Base-by-base conservation (phyloP, 2,329 filamentous ascomycete species). In the Fusarium equiseti region DNA sequence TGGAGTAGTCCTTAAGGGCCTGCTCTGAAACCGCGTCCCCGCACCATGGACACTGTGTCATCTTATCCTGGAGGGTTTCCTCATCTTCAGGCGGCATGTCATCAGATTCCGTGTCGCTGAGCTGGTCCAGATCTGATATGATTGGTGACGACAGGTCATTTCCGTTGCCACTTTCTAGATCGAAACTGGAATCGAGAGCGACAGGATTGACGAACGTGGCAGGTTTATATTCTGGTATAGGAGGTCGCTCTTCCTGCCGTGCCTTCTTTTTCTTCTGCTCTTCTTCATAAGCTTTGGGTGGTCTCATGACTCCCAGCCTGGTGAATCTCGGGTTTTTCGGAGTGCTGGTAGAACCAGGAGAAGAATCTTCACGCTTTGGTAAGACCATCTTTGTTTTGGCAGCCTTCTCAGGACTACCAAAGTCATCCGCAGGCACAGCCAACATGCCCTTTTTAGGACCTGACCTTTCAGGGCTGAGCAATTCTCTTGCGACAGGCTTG, bases 31-130 rank as follows among this genome's bases (percentile, higher is more conserved):
- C 89, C 5, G 82, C 74, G 45, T 87, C 82, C 16, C 87, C 85
- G 77, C 92, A 95, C 81, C 93, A 87, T 2, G 91, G 90, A 75
- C 92, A 95, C 24, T 82, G 72, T 13, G 84, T 75, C 12, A 56
- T 71, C 12, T 57, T 49, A 16, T 53, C 58, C 8, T 63, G 24
- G 4, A 38, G 38, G 10, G 27, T 55, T 32, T 58, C 64, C 6
- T 61, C 49, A 18, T 66, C 61, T 18, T 49, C 52, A 22, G 59
- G 54, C 15, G 51, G 60, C 18, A 43, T 44, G 7, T 69, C 56
- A 13, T 40, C 48, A 10, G 59, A 54, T 53, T 61, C 51, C 18
- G 50, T 50, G 24, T 65, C 60, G 38, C 51, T 65, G 31, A 49
- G 55, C 12, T 52, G 48, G 42, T 75, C 73, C 24, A 63, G 45